Evolutionary conservation across 352 stramenopile species (phyloP).

Genomic region (Phytophthora multivora): DNA sequence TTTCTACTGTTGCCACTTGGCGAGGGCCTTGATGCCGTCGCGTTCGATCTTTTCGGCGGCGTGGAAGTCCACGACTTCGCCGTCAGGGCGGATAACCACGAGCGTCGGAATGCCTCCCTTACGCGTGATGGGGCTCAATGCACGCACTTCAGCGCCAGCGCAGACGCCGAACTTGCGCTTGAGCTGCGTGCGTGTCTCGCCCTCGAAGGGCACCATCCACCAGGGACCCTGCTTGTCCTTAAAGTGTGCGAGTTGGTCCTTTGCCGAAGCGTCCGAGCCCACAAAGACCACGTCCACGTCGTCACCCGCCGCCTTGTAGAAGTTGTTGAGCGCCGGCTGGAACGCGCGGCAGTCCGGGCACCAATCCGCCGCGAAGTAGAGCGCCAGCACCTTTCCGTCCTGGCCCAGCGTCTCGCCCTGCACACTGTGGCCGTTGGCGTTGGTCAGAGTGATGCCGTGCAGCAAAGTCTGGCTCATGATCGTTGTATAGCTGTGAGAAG

Average conservation of each 20-base stretch:
- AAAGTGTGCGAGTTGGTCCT: constrained; percentile 68
- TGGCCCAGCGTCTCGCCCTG: constrained; percentile 49
- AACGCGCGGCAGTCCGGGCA: constrained; percentile 84
- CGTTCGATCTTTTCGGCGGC: constrained; percentile 64
- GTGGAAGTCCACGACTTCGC: constrained; percentile 71
- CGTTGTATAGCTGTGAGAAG: background rate
- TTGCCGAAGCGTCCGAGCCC: constrained; percentile 62
- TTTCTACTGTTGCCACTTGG: constrained; percentile 46
- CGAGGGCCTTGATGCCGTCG: constrained; percentile 50
- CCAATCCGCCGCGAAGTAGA: constrained; percentile 88
- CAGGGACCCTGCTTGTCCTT: constrained; percentile 73
- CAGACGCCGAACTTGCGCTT: constrained; percentile 86
- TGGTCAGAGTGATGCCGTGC: constrained; percentile 56
- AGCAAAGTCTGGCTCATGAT: constrained; percentile 54
- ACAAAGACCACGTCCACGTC: constrained; percentile 82
- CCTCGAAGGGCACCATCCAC: constrained; percentile 81
- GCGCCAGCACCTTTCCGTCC: constrained; percentile 58
- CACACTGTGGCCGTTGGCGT: constrained; percentile 53
- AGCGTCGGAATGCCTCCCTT: constrained; percentile 78
- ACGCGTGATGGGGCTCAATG: constrained; percentile 61
- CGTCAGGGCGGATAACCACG: constrained; percentile 64
- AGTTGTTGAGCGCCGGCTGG: constrained; percentile 75
- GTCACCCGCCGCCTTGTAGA: constrained; percentile 61
- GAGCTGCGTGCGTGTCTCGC: constrained; percentile 60
- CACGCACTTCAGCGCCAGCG: constrained; percentile 62